Evolutionary conservation across 306 rosid species (phyloP), one percentile per base, ranked within the genome.

Genomic region (Sindora glabra): DNA sequence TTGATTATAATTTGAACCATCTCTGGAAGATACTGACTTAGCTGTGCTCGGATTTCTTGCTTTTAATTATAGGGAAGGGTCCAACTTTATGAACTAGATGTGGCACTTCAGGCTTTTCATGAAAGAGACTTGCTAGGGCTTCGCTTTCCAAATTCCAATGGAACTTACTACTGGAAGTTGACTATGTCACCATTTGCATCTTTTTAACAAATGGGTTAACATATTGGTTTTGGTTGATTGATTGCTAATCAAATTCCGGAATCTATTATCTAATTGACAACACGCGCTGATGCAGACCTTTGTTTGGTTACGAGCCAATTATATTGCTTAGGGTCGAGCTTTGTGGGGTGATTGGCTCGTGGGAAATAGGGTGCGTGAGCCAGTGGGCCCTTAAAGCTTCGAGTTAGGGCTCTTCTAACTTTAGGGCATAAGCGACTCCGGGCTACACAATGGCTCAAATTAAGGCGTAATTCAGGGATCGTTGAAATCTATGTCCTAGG

Each of bases 401-500:
- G 62, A 66, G 45, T 74, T 72, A 27, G 77, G 71, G 82, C 79
- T 42, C 33, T n/a, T n/a, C 44, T 48, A 44, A 21, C 21, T 50
- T 40, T 45, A 22, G 42, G 59, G 75, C 81, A 49, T 56, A 56
- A 55, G 73, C 44, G 71, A 60, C 81, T n/a, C 70, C 38, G 74
- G 63, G 39, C 55, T 57, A 72, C 53, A 70, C 48, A 73, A 77
- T 79, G 80, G 73, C 89, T 64, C 79, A 64, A 88, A 85, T 80
- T 78, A 74, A 53, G 96, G 94, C 94, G 87, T 77, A 80, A 85
- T 82, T 88, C 59, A 76, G 69, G 96, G 95, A 67, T 67, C 69
- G 80, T 68, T 85, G 85, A 84, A 84, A 79, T 59, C 89, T 67
- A 79, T 70, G 80, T 51, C 24, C 53, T 34, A 44, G 61, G 17